Evolutionary conservation across 805 yeast species (phyloP), one percentile per base, ranked within the genome.

Genomic region (Wickerhamiella dianesei): DNA sequence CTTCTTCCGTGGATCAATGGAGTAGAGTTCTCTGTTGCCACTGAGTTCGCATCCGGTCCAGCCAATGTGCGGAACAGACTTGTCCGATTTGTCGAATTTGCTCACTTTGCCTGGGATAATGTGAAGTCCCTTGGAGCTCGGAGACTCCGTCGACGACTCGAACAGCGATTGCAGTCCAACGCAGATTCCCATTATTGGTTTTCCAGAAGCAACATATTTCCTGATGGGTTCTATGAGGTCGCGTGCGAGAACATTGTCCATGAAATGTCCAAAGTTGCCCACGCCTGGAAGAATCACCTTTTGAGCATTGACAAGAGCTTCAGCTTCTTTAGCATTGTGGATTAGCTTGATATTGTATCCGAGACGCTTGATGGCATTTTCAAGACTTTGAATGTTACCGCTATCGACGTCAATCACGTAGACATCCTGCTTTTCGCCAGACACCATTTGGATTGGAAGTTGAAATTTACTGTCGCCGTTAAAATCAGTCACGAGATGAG

Each of bases 21-120:
- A 82, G 61, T 69, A 89, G 21, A 83, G 66, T 8, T 55, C 53
- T 22, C 41, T 49, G 22, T 54, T 50, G 0, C 58, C 55, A 16
- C 50, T 53, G 2, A 56, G 47, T 12, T 58, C 57, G 6, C 56
- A 57, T 42, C 75, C 72, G 61, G 87, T 89, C 99, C 99, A 92
- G 17, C 99, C 99, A 53, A 92, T 89, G 55, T 85, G 88, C 1
- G 99, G 99, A 5, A 92, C 98, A 12, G 95, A 74, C 62, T 92
- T 92, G 25, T 65, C 67, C 4, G 70, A 49, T 13, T 65, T 66
- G 54, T 79, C 75, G 59, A 92, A 92, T 57, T 76, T 80, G 13
- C 65, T 63, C 51, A 94, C 67, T 6, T 65, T 64, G 25, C 66
- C 68, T 29, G 70, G 71, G 3, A 83, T 65, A 18, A 76, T 64